Conservation (phyloP, 2,329 filamentous ascomycete species). For the Phialocephala subalpina region DNA sequence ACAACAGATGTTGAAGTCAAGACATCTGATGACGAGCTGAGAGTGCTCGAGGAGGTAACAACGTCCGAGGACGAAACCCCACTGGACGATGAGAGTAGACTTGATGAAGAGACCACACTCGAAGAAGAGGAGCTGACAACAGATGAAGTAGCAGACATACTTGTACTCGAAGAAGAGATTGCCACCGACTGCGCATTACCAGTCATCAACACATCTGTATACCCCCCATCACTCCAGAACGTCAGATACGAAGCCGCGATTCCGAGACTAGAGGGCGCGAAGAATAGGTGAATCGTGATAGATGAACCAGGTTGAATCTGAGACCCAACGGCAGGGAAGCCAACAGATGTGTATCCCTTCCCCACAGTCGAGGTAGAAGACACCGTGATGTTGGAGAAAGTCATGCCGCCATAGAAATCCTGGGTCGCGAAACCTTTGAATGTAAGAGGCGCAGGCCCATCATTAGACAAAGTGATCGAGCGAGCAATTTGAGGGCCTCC, state of each 20-base stretch:
- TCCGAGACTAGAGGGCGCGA: neutral
- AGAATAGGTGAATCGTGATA: slow-evolving; percentile 10
- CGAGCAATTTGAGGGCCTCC: neutral
- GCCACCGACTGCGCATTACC: neutral
- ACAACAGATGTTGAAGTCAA: too few species aligned
- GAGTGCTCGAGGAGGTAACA: neutral
- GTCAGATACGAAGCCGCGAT: neutral
- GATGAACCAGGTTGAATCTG: slow-evolving; percentile 12
- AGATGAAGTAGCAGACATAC: neutral
- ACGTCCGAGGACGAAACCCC: neutral
- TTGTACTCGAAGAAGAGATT: neutral
- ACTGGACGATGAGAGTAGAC: neutral
- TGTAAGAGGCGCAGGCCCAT: neutral
- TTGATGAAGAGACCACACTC: too few species aligned
- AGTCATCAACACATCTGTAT: slow-evolving; percentile 8
- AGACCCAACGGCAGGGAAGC: slow-evolving; percentile 13
- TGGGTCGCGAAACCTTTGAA: slow-evolving; percentile 13
- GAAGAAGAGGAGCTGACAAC: neutral
- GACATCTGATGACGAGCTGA: neutral
- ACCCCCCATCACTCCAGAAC: slow-evolving; percentile 16
- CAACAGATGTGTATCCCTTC: slow-evolving; percentile 12
- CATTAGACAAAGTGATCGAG: neutral
- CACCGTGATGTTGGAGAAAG: slow-evolving; percentile 9
- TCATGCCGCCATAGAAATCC: neutral
- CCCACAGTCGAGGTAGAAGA: slow-evolving; percentile 3